Conservation (phyloP, 2,329 filamentous ascomycete species). For the Aureobasidium lini region DNA sequence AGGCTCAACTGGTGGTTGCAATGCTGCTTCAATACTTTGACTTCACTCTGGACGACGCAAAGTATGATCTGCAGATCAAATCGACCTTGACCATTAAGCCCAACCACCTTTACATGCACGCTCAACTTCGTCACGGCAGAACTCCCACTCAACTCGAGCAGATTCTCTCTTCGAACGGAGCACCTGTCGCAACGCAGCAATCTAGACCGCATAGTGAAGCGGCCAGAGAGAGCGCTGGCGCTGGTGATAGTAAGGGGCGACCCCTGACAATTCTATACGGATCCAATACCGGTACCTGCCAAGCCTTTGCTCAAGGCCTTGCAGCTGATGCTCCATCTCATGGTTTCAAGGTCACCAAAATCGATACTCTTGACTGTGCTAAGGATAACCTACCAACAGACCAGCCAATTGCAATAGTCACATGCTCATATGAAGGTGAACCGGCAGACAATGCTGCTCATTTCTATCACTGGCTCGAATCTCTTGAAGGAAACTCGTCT, state of each 20-base stretch:
- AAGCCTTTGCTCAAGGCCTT: constrained; percentile 58
- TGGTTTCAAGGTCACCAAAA: constrained; percentile 49
- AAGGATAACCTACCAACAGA: constrained; percentile 53
- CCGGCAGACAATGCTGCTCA: constrained; percentile 64
- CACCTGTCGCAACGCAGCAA: background rate
- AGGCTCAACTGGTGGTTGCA: constrained; percentile 54
- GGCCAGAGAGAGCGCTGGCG: background rate
- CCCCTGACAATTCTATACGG: constrained; percentile 64
- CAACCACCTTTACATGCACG: constrained; percentile 55
- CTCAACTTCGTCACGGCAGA: constrained; percentile 46
- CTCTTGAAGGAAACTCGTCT: constrained; percentile 36
- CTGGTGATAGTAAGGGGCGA: constrained; percentile 23
- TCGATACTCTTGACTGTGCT: constrained; percentile 55
- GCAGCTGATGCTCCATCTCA: constrained; percentile 51
- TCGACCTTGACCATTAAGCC: constrained; percentile 57
- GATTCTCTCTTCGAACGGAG: constrained; percentile 22
- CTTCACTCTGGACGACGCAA: constrained; percentile 54
- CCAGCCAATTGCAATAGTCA: constrained; percentile 58
- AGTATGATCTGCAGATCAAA: constrained; percentile 50
- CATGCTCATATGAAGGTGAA: constrained; percentile 66
- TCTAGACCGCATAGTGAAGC: background rate
- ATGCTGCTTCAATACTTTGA: constrained; percentile 66
- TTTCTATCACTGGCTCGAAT: constrained; percentile 61
- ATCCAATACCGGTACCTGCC: constrained; percentile 68
- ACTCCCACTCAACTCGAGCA: constrained; percentile 37